Evolutionary conservation across 2,329 filamentous ascomycete species (phyloP), one percentile per base, ranked within the genome.

Genomic region (Pseudogymnoascus sp.): DNA sequence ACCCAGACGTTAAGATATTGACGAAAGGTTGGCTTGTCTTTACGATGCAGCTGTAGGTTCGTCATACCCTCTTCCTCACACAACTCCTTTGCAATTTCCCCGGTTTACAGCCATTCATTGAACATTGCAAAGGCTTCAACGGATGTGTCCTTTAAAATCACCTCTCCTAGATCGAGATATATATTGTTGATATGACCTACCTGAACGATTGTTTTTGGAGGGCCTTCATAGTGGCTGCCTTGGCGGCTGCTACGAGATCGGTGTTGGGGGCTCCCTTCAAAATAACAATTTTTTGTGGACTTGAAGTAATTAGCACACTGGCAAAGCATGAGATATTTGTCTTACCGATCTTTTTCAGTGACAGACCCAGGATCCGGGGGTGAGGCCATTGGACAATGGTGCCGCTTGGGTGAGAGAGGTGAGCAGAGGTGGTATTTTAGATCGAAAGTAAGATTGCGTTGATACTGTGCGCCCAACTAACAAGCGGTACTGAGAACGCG

Each of bases 21-120:
- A 9, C 4, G 5, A 4, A 8, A 28, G 2, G 6, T n/a, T 4
- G 41, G 41, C 20, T n/a, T 28, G 12, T 47, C 41, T 22, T 22
- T 43, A 3, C 1, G 2, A 2, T 12, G 1, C 2, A 4, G 16
- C 4, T 7, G 2, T 6, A 6, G 8, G 11, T 22, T 12, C 5
- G 18, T 2, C 11, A 39, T 4, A 9, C 11, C 11, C 6, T 22
- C 3, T 22, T 12, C 39, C 2, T 6, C 2, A 7, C 41, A 47
- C 1, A 8, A 12, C 12, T 47, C 12, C 6, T 28, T 6, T 7
- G 20, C 2, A 16, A 47, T 28, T 4, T 16, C 5, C 0, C 14
- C 22, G 6, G 41, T 60, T 22, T 67, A 66, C 2, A 67, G 60
- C 65, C 64, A 66, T 3, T 62, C 20, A 28, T 58, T 35, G 14